Evolutionary conservation across 805 yeast species (phyloP).

Genomic region (Ogataea allantospora): DNA sequence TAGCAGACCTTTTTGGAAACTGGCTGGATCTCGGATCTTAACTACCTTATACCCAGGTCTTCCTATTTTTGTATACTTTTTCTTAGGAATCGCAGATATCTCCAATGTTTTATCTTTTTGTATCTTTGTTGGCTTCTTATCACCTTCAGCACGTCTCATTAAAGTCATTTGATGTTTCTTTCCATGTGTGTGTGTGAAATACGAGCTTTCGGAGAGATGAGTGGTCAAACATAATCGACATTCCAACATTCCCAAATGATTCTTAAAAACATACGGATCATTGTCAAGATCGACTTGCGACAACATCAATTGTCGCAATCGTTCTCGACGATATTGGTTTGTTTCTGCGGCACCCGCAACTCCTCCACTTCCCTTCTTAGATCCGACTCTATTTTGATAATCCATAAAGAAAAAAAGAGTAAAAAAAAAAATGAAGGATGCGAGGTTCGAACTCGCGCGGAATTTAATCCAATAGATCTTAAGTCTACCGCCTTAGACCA

Average conservation of each 20-base stretch:
- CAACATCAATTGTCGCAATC: constrained; percentile 62
- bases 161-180: constrained; percentile 76
- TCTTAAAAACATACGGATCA: constrained; percentile 83
- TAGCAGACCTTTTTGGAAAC: constrained; percentile 61
- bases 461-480: constrained; percentile 36
- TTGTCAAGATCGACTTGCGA: constrained; percentile 50
- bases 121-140: constrained; percentile 20
- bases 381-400: constrained; percentile 84
- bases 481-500: constrained; percentile 40
- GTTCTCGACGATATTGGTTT: constrained; percentile 63
- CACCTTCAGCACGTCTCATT: constrained; percentile 54
- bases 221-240: constrained; percentile 82
- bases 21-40: constrained; percentile 63
- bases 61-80: constrained; percentile 60
- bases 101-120: constrained; percentile 18
- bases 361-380: constrained; percentile 90
- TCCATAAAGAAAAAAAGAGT: constrained; percentile 52
- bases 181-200: constrained; percentile 81
- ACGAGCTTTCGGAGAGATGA: constrained; percentile 78
- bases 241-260: constrained; percentile 80
- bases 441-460: constrained; percentile 41
- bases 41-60: constrained; percentile 67
- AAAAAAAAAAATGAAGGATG: constrained; percentile 31
- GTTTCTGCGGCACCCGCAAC: constrained; percentile 72
- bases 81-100: constrained; percentile 43